These are phyloP conservation scores for Teunomyces gatunensis DNA, from an alignment of 805 yeast genomes.

Conservation along the genomic window DNA sequence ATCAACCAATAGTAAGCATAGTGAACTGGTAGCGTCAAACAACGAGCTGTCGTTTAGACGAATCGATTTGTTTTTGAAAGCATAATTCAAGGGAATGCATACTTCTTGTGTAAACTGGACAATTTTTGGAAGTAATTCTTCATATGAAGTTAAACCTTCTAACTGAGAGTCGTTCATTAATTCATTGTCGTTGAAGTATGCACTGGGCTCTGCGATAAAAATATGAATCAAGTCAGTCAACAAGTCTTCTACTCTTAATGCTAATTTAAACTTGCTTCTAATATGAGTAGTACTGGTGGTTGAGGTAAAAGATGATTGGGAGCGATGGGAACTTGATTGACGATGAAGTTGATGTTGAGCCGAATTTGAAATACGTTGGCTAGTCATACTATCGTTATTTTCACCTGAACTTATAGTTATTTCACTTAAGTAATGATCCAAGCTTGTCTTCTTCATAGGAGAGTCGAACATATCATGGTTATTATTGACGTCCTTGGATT, in stretches of 20 bases:
- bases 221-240: conserved; percentile 31
- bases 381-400: background rate
- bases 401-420: conserved; percentile 2
- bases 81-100: conserved; percentile 23
- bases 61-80: conserved; percentile 17
- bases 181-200: conserved; percentile 28
- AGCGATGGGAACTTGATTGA: conserved; percentile 1
- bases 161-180: conserved; percentile 20
- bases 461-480: conserved; percentile 1
- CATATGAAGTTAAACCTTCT: conserved; percentile 7
- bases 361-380: background rate
- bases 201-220: conserved; percentile 31
- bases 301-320: conserved; percentile 1
- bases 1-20: conserved; percentile 30
- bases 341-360: background rate
- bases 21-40: conserved; percentile 33
- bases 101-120: conserved; percentile 23
- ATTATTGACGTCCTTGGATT: conserved; percentile 2
- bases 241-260: conserved; percentile 20
- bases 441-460: conserved; percentile 11
- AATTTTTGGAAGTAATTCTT: conserved; percentile 9
- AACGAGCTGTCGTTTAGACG: conserved; percentile 16
- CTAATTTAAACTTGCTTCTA: conserved; percentile 3
- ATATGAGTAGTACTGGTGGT: background rate
- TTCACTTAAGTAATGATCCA: conserved; percentile 17